phyloP scores from a whole-genome alignment of 108 stramenopile species.

The Fragilaria radians region DNA sequence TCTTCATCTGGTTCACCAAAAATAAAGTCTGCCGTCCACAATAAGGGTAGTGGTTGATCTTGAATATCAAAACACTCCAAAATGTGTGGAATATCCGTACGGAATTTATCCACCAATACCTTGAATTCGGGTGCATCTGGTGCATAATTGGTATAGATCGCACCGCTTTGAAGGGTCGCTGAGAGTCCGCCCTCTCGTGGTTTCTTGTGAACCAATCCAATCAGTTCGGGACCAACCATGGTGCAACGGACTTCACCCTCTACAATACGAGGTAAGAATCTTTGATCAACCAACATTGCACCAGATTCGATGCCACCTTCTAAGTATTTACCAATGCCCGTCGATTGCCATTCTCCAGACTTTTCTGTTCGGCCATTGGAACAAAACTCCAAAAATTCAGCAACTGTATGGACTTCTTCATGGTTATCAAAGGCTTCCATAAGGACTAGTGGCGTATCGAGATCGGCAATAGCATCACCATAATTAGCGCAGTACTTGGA shows the following conservation, averaged over 20 bases:
- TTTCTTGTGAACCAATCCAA: constrained; percentile 11
- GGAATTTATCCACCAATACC: background rate
- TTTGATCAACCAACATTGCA: constrained; percentile 7
- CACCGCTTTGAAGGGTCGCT: constrained; percentile 3
- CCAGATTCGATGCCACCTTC: constrained; percentile 4
- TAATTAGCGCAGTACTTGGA: constrained; percentile 2
- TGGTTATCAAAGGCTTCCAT: constrained; percentile 9
- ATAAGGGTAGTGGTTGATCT: constrained; percentile 3
- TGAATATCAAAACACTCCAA: constrained; percentile 5
- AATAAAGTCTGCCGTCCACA: constrained; percentile 11
- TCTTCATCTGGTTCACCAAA: constrained; percentile 10
- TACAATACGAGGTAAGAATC: constrained; percentile 4
- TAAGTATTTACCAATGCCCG: constrained; percentile 3
- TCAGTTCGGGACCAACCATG: constrained; percentile 8
- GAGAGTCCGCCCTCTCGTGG: constrained; percentile 7
- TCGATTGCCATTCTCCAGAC: constrained; percentile 4
- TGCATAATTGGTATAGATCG: constrained; percentile 7
- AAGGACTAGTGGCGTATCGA: background rate
- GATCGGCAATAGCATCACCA: constrained; percentile 1
- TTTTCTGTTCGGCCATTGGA: background rate
- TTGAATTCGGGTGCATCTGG: constrained; percentile 5
- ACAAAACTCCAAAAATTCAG: constrained; percentile 9
- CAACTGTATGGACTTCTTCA: constrained; percentile 5
- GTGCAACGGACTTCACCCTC: constrained; percentile 9
- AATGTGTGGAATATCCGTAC: constrained; percentile 7